A percentile compares a stretch with the other conserved stretches of the same genome.
These are phyloP conservation scores for Thielaviopsis populi DNA, from an alignment of 2,329 filamentous ascomycete genomes.

Conservation along the genomic window DNA sequence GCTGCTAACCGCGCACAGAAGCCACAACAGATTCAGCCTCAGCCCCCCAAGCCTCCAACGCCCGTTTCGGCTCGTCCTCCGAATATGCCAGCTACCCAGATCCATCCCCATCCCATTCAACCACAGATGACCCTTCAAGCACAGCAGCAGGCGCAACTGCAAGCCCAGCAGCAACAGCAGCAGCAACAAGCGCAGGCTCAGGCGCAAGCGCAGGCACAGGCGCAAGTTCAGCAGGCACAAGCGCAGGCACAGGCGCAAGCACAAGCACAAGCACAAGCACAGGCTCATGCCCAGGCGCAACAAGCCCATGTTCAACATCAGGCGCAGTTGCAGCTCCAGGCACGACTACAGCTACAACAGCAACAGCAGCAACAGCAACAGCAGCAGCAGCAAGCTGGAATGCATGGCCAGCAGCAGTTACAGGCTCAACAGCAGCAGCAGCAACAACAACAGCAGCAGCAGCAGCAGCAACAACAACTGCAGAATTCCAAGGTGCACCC, in stretches of 20 bases:
- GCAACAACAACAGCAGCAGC: slow-evolving; percentile 23
- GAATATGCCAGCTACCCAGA: slow-evolving; percentile 10
- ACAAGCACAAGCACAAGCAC: slow-evolving; percentile 19
- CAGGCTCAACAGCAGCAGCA: slow-evolving; percentile 19
- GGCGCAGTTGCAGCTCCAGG: slow-evolving; percentile 15
- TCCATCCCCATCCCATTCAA: slow-evolving; percentile 17
- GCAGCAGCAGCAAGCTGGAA: slow-evolving; percentile 18
- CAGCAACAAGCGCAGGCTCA: slow-evolving; percentile 13
- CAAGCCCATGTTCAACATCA: slow-evolving; percentile 20
- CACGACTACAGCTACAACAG: slow-evolving; percentile 1
- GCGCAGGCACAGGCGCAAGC: slow-evolving; percentile 22
- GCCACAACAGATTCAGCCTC: slow-evolving; percentile 13
- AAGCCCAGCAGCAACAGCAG: slow-evolving; percentile 21
- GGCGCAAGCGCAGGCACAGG: not conserved
- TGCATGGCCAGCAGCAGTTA: slow-evolving; percentile 12
- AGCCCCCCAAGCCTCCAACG: slow-evolving; percentile 13
- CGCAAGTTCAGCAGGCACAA: slow-evolving; percentile 14
- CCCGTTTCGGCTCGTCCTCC: not conserved
- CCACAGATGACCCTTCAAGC: slow-evolving; percentile 19
- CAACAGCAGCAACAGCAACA: slow-evolving; percentile 21
- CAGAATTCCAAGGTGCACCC: slow-evolving; percentile 26
- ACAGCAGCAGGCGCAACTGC: slow-evolving; percentile 11
- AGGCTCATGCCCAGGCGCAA: slow-evolving; percentile 18
- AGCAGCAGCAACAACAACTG: slow-evolving; percentile 19
- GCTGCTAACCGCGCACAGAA: slow-evolving; percentile 9